Evolutionary conservation across 2,329 filamentous ascomycete species (phyloP), one percentile per base, ranked within the genome.

Genomic region (Cladophialophora bantiana): DNA sequence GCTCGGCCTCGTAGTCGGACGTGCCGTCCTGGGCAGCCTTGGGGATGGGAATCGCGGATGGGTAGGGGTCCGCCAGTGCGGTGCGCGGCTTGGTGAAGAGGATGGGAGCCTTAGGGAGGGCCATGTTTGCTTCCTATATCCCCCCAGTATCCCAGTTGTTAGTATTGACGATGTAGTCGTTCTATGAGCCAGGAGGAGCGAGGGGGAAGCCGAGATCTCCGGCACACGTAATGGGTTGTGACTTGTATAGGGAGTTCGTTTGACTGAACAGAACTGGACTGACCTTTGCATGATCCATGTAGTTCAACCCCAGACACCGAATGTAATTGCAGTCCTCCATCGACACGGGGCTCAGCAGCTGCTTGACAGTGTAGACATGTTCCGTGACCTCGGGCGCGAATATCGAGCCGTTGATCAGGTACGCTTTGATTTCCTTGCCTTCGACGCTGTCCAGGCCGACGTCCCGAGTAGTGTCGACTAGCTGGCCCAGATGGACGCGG

Each of bases 291-390:
- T 81, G 79, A 69, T 81, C 76, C 54, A 70, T 73, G 70, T 82
- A 82, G 75, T 83, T 83, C 64, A 83, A 76, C 7, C 81, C 81
- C 56, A 83, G 71, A 71, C 81, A 83, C n/a, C 81, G 78, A 55
- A 83, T 80, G 42, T 70, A 72, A 59, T 72, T 72, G 57, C 66
- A 70, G 34, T 72, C 70, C 53, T 70, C 70, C 45, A 36, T 64
- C n/a, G 66, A 66, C 26, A 72, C 66, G 31, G 70, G 70, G 26
- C 68, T 71, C 60, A 52, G 73, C 75, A 69, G 76, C 55, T 68
- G 60, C 70, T 72, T 70, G 45, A 72, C 70, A 7, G 70, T 71
- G 45, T 68, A 70, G 10, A 71, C 64, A 57, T 74, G 72, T 20
- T 75, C 70, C 0, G 76, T 78, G 9, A 80, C 78, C 9, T 71